Percentiles rank a stretch among this genome's conserved stretches.
Conservation (phyloP, 1,139 yeast species). For the Spencermartinsiella ligniputridi region DNA sequence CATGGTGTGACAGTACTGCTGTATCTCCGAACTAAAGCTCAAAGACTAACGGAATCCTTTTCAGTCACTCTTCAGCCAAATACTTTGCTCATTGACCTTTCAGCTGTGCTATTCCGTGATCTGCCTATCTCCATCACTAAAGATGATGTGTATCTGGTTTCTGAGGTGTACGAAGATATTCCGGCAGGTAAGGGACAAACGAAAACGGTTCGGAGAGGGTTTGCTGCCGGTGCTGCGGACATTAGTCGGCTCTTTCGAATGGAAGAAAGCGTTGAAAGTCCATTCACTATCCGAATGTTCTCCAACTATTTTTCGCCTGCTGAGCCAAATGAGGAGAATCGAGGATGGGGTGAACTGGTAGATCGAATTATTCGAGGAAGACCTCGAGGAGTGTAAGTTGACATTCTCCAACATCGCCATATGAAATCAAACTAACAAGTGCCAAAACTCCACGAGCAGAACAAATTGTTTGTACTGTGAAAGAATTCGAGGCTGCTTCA, state of each 20-base stretch:
- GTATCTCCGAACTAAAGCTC: constrained; percentile 61
- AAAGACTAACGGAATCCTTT: constrained; percentile 75
- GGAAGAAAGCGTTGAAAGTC: constrained; percentile 61
- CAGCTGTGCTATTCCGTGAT: constrained; percentile 77
- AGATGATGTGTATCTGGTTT: constrained; percentile 31
- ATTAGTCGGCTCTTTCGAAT: constrained; percentile 73
- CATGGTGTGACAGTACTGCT: constrained; percentile 68
- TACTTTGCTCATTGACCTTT: constrained; percentile 57
- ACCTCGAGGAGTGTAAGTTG: constrained; percentile 53
- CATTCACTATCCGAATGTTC: constrained; percentile 65
- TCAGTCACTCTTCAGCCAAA: constrained; percentile 64
- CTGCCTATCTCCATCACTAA: constrained; percentile 56
- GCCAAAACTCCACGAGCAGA: constrained; percentile 79
- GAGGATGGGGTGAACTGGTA: constrained; percentile 88
- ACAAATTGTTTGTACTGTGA: constrained; percentile 61
- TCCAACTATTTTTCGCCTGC: constrained; percentile 54
- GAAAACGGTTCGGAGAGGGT: constrained; percentile 59
- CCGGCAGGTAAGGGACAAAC: constrained; percentile 11
- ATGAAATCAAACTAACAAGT: constrained; percentile 12
- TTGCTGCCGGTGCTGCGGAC: constrained; percentile 87
- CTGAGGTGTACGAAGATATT: constrained; percentile 32
- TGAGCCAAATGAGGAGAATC: constrained; percentile 40
- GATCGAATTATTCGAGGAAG: constrained; percentile 78
- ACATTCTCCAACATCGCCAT: constrained; percentile 7
- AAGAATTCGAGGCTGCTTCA: constrained; percentile 62